Conservation (phyloP, 257 asterid genomes). For the Fraxinus excelsior region DNA sequence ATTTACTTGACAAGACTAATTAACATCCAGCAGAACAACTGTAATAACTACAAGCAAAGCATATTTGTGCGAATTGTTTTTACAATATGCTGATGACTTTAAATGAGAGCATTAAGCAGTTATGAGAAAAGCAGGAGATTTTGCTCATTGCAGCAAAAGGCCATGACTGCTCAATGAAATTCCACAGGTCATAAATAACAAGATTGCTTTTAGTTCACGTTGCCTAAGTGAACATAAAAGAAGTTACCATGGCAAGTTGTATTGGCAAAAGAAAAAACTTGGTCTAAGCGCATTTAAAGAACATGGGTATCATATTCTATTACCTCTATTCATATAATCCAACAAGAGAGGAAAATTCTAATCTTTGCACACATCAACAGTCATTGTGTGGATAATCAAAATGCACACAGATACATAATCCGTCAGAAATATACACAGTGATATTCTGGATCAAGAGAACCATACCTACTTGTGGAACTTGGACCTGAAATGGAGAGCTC, state of each 20-base stretch:
- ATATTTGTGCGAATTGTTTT: background rate
- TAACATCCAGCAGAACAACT: background rate
- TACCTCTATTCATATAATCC: background rate
- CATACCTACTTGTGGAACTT: constrained; percentile 65
- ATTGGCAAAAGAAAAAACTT: background rate
- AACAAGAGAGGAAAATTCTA: background rate
- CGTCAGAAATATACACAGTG: constrained; percentile 15
- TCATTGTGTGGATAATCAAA: constrained; percentile 1
- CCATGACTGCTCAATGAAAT: background rate
- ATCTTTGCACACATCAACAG: background rate
- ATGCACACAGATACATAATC: constrained; percentile 21
- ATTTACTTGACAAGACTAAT: background rate
- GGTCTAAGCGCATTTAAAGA: constrained; percentile 7
- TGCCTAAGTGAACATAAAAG: background rate
- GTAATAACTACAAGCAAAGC: background rate
- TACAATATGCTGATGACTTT: background rate
- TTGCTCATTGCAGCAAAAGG: background rate
- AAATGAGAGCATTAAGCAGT: background rate
- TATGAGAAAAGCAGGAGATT: background rate
- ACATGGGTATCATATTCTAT: background rate
- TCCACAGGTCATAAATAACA: background rate
- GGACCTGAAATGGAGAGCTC: constrained; percentile 58
- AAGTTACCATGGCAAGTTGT: background rate
- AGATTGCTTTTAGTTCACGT: constrained; percentile 5
- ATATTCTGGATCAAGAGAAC: constrained; percentile 28